Percentiles rank a stretch among this genome's conserved stretches.
phyloP scores from a whole-genome alignment of 2,329 filamentous ascomycete genomes.

The Pseudogymnoascus sp. region DNA sequence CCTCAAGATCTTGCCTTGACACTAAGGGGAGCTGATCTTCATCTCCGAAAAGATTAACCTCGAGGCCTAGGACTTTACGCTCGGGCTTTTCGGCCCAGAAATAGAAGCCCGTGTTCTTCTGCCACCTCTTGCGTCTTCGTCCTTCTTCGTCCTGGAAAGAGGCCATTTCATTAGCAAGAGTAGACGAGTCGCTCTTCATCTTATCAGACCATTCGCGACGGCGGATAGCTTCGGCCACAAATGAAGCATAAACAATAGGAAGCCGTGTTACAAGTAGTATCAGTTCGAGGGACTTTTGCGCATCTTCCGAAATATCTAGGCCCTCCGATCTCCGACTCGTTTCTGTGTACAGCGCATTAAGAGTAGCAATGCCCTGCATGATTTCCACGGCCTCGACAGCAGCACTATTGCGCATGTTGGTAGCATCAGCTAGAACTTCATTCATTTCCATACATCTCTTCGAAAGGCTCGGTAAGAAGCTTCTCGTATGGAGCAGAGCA shows the following conservation, averaged over 20 bases:
- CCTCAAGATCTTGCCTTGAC: constrained; percentile 66
- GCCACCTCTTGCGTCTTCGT: constrained; percentile 82
- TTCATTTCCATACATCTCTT: constrained; percentile 55
- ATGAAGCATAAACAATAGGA: constrained; percentile 83
- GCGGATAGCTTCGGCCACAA: constrained; percentile 76
- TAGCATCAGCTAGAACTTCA: constrained; percentile 50
- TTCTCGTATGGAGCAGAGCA: constrained; percentile 56
- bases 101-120: constrained; percentile 72
- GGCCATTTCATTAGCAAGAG: constrained; percentile 86
- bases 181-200: constrained; percentile 78
- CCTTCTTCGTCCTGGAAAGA: constrained; percentile 88
- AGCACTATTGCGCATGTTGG: constrained; percentile 60
- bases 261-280: constrained; percentile 74
- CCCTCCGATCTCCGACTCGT: constrained; percentile 66
- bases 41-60: constrained; percentile 76
- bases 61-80: constrained; percentile 65
- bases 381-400: constrained; percentile 60
- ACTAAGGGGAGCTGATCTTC: constrained; percentile 75
- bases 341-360: constrained; percentile 67
- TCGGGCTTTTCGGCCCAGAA: constrained; percentile 58
- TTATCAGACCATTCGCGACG: constrained; percentile 89
- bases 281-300: constrained; percentile 72
- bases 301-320: constrained; percentile 66
- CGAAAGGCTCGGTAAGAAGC: constrained; percentile 50
- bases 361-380: constrained; percentile 74